Base-by-base conservation (phyloP, 768 basidiomycete genomes). In the Cytidiella melzeri region DNA sequence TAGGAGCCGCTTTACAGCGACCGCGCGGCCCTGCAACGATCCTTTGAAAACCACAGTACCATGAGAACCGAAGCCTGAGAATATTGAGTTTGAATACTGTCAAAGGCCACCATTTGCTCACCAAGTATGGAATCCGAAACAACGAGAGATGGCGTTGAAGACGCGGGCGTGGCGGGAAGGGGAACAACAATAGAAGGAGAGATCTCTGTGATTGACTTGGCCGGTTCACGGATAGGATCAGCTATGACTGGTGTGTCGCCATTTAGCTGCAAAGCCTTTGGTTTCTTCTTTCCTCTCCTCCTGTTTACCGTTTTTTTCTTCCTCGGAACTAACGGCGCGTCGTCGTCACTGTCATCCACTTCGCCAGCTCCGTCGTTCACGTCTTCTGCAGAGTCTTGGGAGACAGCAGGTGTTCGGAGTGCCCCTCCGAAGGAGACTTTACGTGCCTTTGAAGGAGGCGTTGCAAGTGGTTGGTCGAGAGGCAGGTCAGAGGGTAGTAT, bases 1-100 rank as follows among this genome's bases (percentile, higher is more conserved):
- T 5, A 98, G 77, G 3, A 99, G 78, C 0, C 96, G 89, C 66
- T 99, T 98, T 50, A 99, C 93, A n/a, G 96, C 96, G 0, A 99
- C 96, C 0, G 95, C 87, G 45, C 96, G 85, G 0, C 92, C 93
- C 70, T 98, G 95, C n/a, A 97, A 79, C 5, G 92, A 87, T 2
- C 95, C 96, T 61, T 87, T 79, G 68, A 81, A 92, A 3, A 99
- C 96, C 37, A 98, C 88, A 0, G 96, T 99, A 5, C 96, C 96
- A 61, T 97, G 93, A 0, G 93, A 97, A 2, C 94, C 94, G 57
- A 87, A 92, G 3, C 94, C 94, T 96, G 55, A n/a, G 25, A 39
- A 43, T 21, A 20, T 44, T 48, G 26, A 37, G 26, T 24, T 38
- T 11, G 9, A 12, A 36, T 41, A 21, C 26, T 3, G 9, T 7